A percentile compares a stretch with the other conserved stretches of the same genome.
Conservation (phyloP, 2,329 filamentous ascomycete genomes). For the Cercospora zeina region DNA sequence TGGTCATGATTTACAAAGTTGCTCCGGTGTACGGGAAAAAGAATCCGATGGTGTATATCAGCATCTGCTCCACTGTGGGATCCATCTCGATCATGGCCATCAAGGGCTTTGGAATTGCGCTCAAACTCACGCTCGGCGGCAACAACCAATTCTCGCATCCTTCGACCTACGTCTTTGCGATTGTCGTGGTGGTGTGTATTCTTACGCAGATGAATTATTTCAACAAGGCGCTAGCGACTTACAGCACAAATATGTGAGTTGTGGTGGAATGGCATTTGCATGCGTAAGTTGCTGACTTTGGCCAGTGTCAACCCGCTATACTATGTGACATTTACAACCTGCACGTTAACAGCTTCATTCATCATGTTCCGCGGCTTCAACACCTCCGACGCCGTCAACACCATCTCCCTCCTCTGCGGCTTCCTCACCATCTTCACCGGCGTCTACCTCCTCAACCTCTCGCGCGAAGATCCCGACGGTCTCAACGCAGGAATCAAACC, state of each 20-base stretch:
- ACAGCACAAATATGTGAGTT: conserved; percentile 82
- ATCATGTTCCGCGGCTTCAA: conserved; percentile 97
- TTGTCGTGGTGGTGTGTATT: conserved; percentile 89
- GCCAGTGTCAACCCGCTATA: conserved; percentile 88
- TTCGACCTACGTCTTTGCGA: conserved; percentile 96
- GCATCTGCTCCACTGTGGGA: conserved; percentile 95
- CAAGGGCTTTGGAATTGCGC: conserved; percentile 95
- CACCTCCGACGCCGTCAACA: conserved; percentile 87
- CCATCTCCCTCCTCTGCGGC: conserved; percentile 84
- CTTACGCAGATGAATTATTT: conserved; percentile 99
- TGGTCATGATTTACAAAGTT: conserved; percentile 94
- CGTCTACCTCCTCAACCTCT: conserved; percentile 95
- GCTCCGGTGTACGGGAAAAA: conserved; percentile 87
- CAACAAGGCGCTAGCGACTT: conserved; percentile 96
- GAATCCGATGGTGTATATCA: conserved; percentile 94
- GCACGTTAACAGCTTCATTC: conserved; percentile 89
- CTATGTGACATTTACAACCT: conserved; percentile 96
- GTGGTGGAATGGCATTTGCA: not conserved
- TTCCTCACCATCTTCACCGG: conserved; percentile 95
- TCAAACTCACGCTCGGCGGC: conserved; percentile 89
- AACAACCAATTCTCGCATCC: conserved; percentile 95
- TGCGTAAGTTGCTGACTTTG: not conserved
- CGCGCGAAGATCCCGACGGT: conserved; percentile 83
- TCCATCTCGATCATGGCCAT: conserved; percentile 98
- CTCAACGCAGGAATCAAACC: conserved; percentile 59